Evolutionary conservation across 371 early-diverging fungal species (phyloP).

Genomic region (Apophysomyces ossiformis): DNA sequence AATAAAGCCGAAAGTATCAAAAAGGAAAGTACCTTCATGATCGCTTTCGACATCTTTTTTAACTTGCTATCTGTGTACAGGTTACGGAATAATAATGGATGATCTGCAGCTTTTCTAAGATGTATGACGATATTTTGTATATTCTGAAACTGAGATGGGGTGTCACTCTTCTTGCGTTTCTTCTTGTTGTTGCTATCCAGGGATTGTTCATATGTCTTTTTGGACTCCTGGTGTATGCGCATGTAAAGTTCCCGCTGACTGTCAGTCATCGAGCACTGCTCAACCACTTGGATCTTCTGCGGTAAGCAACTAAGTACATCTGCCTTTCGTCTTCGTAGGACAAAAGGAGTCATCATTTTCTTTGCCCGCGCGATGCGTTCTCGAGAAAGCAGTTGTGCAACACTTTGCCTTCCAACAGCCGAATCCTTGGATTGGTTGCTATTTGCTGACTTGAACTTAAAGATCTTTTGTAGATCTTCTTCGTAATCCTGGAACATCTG

Average conservation of each 20-base stretch:
- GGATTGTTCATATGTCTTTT: slow-evolving; percentile 24
- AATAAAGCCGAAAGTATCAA: background rate
- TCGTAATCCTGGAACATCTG: slow-evolving; percentile 73
- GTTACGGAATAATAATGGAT: slow-evolving; percentile 80
- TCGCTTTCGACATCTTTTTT: slow-evolving; percentile 66
- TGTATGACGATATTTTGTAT: slow-evolving; percentile 78
- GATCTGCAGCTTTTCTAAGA: slow-evolving; percentile 86
- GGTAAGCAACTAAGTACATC: slow-evolving; percentile 77
- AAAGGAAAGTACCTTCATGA: slow-evolving; percentile 41
- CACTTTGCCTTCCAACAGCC: slow-evolving; percentile 10
- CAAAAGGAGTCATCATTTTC: slow-evolving; percentile 82
- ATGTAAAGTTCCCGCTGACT: slow-evolving; percentile 50
- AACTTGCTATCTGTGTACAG: slow-evolving; percentile 63
- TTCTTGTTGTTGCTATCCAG: slow-evolving; percentile 18
- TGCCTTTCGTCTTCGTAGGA: slow-evolving; percentile 73
- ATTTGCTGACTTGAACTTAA: slow-evolving; percentile 54
- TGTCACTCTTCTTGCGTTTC: slow-evolving; percentile 10
- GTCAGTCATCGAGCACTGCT: slow-evolving; percentile 50
- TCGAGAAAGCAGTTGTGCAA: slow-evolving; percentile 54
- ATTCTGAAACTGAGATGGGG: slow-evolving; percentile 24
- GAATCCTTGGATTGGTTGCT: slow-evolving; percentile 8
- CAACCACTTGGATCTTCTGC: slow-evolving; percentile 54
- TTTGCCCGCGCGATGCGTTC: slow-evolving; percentile 71
- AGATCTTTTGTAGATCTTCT: slow-evolving; percentile 54
- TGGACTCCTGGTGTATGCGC: slow-evolving; percentile 43